Evolutionary conservation across 2,329 filamentous ascomycete species (phyloP).

Genomic region (Paramyrothecium sp.): DNA sequence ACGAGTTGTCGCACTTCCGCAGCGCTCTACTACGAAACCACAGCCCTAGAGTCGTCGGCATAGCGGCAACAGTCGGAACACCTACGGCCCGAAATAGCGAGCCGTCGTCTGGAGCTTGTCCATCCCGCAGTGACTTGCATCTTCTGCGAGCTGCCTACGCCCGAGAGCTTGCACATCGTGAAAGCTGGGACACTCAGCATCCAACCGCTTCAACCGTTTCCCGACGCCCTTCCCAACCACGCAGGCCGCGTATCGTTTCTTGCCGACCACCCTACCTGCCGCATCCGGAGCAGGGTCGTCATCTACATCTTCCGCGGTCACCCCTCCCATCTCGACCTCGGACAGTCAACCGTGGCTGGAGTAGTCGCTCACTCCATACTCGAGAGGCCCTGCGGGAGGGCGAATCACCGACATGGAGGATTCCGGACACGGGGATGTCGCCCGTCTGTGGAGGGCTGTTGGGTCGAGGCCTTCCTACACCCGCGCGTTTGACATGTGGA

Average conservation of each 20-base stretch:
- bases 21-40: background rate
- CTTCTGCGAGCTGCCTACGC: background rate
- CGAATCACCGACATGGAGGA: constrained; percentile 28
- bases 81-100: background rate
- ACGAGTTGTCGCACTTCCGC: background rate
- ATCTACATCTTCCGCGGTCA: background rate
- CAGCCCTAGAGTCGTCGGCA: background rate
- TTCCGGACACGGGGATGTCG: constrained; percentile 25
- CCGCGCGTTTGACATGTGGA: constrained; percentile 51
- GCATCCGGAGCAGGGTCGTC: no score
- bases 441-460: constrained; percentile 17
- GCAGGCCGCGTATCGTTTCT: no score
- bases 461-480: constrained; percentile 45
- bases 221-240: no score
- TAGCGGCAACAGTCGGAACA: background rate
- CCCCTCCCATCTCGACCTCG: background rate
- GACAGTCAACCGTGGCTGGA: background rate
- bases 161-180: no score
- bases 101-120: background rate
- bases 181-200: no score
- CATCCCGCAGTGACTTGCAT: background rate
- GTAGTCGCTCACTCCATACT: background rate
- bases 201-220: no score
- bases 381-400: background rate
- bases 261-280: no score